Conservation (phyloP, 257 asterid species). For the Nicotiana otophora region DNA sequence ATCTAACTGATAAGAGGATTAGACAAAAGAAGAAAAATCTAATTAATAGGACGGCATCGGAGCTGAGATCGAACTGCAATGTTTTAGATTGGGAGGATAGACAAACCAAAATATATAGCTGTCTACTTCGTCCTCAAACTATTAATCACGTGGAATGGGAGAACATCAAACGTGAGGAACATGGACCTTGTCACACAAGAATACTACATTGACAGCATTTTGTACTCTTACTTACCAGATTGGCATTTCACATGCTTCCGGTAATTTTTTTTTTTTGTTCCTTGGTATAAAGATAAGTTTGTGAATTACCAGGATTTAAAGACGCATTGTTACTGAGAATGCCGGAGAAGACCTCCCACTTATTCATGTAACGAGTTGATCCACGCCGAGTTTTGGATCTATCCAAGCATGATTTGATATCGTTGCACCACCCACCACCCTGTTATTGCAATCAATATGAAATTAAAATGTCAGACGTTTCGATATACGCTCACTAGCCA, state of each 20-base stretch:
- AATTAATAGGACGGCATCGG: background rate
- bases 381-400: conserved; percentile 77
- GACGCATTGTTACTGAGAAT: conserved; percentile 76
- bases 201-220: background rate
- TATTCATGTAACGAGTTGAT: conserved; percentile 64
- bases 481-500: background rate
- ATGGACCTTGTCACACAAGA: conserved; percentile 8
- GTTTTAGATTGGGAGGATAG: background rate
- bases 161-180: conserved; percentile 16
- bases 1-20: background rate
- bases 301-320: conserved; percentile 58
- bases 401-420: conserved; percentile 61
- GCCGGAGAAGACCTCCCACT: conserved; percentile 57
- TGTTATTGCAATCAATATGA: conserved; percentile 7
- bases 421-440: conserved; percentile 99
- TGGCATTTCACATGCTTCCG: background rate
- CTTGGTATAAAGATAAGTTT: background rate
- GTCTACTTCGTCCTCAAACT: conserved; percentile 10
- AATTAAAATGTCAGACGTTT: background rate
- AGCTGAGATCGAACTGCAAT: background rate
- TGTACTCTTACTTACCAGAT: conserved; percentile 2
- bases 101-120: conserved; percentile 18
- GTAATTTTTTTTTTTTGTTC: background rate
- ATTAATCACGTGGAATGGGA: conserved; percentile 29
- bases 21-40: background rate